Conservation (phyloP, 2,329 filamentous ascomycete genomes). For the Talaromyces pinophilus region DNA sequence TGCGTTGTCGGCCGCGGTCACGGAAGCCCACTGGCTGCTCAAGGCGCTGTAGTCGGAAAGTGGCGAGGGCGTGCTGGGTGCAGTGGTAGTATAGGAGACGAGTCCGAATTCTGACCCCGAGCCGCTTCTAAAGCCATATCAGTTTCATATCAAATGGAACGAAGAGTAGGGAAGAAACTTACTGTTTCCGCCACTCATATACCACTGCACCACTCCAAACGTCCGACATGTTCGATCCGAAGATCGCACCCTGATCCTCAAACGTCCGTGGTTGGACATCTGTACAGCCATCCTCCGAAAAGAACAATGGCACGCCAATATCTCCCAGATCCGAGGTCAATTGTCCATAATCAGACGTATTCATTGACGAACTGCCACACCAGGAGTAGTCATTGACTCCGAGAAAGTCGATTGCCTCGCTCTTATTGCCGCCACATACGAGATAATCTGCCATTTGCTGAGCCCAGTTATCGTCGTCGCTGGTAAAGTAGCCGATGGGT, state of each 20-base stretch:
- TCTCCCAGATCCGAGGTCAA: not conserved
- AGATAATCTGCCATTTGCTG: constrained; percentile 72
- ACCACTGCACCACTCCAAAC: constrained; percentile 75
- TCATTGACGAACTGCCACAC: not conserved
- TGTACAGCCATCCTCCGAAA: constrained; percentile 2
- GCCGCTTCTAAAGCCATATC: not conserved
- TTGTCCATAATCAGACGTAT: not conserved
- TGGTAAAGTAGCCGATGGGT: constrained; percentile 82
- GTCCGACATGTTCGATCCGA: constrained; percentile 69
- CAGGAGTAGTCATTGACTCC: not conserved
- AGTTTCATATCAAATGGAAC: not conserved
- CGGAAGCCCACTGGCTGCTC: not conserved
- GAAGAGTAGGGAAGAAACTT: not conserved
- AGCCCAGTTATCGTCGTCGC: constrained; percentile 71
- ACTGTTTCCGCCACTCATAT: constrained; percentile 68
- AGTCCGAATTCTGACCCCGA: not conserved
- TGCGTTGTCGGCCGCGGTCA: not conserved
- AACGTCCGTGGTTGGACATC: constrained; percentile 45
- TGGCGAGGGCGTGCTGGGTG: not conserved
- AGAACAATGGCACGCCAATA: not conserved
- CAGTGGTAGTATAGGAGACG: not conserved
- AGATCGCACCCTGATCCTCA: constrained; percentile 70
- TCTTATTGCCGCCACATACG: constrained; percentile 69
- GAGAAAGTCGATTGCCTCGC: constrained; percentile 60
- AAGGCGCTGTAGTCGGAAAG: constrained; percentile 2